Evolutionary conservation across 352 stramenopile genomes (phyloP).

Genomic region (Phytophthora macrochlamydospora): DNA sequence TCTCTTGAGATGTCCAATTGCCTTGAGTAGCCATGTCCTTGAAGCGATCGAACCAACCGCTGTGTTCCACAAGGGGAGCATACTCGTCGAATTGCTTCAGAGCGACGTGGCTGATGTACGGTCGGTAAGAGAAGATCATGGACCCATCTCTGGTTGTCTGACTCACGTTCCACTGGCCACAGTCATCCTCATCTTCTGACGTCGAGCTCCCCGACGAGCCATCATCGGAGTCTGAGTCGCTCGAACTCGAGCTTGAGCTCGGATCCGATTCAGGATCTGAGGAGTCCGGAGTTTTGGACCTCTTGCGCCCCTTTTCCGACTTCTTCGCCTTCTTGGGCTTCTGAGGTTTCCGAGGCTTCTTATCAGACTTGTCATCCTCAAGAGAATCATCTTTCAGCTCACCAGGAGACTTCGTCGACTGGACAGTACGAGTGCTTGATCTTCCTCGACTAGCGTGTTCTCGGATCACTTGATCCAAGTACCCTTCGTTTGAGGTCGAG

Average conservation of each 20-base stretch:
- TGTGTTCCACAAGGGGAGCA: background rate
- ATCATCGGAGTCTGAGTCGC: background rate
- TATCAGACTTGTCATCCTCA: background rate
- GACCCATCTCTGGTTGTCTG: background rate
- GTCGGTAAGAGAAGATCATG: background rate
- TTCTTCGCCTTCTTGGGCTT: background rate
- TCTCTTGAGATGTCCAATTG: background rate
- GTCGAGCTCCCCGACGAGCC: background rate
- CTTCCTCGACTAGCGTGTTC: too few species aligned
- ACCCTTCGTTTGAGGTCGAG: too few species aligned
- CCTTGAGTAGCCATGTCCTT: background rate
- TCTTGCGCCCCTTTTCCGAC: background rate
- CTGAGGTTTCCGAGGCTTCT: background rate
- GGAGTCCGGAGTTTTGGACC: background rate
- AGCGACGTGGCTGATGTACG: conserved; percentile 1
- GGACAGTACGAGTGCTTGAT: too few species aligned
- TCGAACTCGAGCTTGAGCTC: background rate
- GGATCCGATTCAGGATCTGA: background rate
- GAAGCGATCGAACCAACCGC: conserved; percentile 1
- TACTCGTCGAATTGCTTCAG: background rate
- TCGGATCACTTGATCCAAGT: too few species aligned
- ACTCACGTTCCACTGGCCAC: background rate
- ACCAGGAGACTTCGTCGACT: too few species aligned
- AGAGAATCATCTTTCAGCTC: background rate
- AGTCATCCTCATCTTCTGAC: background rate